A percentile compares a stretch with the other conserved stretches of the same genome.
Evolutionary conservation across 371 early-diverging fungal species (phyloP).

Genomic region (Globomyces sp.): DNA sequence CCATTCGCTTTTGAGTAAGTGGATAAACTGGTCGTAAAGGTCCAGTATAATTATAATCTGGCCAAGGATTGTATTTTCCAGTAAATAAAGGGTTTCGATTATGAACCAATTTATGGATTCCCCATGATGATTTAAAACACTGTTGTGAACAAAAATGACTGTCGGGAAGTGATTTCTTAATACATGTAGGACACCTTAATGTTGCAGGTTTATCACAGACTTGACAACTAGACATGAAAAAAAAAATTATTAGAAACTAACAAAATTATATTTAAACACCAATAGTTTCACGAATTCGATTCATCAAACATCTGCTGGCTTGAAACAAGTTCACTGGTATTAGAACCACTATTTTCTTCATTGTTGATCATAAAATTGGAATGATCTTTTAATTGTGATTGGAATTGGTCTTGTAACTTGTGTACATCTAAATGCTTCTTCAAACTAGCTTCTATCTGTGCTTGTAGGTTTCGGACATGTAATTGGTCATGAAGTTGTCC

Average conservation of each 20-base stretch:
- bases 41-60: slow-evolving; percentile 77
- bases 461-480: no score
- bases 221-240: slow-evolving; percentile 19
- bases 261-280: not conserved
- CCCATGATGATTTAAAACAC: slow-evolving; percentile 16
- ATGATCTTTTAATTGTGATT: no score
- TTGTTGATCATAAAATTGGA: no score
- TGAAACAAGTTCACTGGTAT: no score
- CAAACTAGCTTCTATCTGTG: no score
- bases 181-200: slow-evolving; percentile 85
- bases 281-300: not conserved
- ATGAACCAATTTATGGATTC: slow-evolving; percentile 5
- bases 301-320: no score
- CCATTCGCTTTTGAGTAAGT: slow-evolving; percentile 67
- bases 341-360: no score
- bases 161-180: slow-evolving; percentile 65
- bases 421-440: no score
- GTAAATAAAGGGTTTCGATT: slow-evolving; percentile 16
- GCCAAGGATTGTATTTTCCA: slow-evolving; percentile 75
- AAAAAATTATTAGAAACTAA: not conserved
- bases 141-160: slow-evolving; percentile 85
- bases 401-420: no score
- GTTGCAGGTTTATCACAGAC: slow-evolving; percentile 74
- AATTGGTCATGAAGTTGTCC: no score
- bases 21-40: slow-evolving; percentile 83